A percentile compares a stretch with the other conserved stretches of the same genome.
Evolutionary conservation across 2,329 filamentous ascomycete species (phyloP).

Genomic region (Aspergillus sp.): DNA sequence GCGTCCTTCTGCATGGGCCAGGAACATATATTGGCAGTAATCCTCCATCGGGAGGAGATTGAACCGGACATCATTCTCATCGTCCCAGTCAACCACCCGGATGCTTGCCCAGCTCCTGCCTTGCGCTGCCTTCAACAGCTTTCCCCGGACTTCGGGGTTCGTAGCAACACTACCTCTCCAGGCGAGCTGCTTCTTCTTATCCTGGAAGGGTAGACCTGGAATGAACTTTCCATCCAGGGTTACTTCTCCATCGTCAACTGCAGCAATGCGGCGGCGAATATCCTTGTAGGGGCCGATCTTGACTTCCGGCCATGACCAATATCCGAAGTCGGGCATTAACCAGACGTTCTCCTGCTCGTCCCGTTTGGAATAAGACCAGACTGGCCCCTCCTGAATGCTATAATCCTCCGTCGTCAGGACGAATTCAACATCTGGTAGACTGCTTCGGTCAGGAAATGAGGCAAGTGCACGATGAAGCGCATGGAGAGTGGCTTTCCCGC

Average conservation of each 20-base stretch:
- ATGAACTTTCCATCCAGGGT: slow-evolving; percentile 21
- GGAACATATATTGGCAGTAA: slow-evolving; percentile 58
- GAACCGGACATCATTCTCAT: slow-evolving; percentile 40
- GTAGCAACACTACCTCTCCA: slow-evolving; percentile 52
- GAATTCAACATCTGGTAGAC: slow-evolving; percentile 54
- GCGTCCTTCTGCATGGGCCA: slow-evolving; percentile 56
- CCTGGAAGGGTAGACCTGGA: slow-evolving; percentile 27
- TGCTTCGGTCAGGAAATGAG: slow-evolving; percentile 39
- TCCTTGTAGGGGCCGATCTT: slow-evolving; percentile 49
- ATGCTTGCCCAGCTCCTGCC: slow-evolving; percentile 53
- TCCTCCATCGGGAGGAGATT: slow-evolving; percentile 54
- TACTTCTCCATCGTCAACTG: slow-evolving; percentile 37
- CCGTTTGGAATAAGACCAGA: slow-evolving; percentile 50
- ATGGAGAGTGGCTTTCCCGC: slow-evolving; percentile 48
- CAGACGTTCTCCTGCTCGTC: slow-evolving; percentile 46
- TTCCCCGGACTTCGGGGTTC: slow-evolving; percentile 40
- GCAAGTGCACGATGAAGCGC: slow-evolving; percentile 52
- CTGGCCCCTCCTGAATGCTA: slow-evolving; percentile 32
- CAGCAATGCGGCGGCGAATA: slow-evolving; percentile 41
- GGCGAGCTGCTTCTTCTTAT: slow-evolving; percentile 50
- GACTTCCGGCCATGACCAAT: slow-evolving; percentile 56
- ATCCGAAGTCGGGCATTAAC: slow-evolving; percentile 58
- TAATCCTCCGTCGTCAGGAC: slow-evolving; percentile 52
- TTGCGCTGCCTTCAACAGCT: slow-evolving; percentile 41
- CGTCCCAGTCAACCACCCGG: slow-evolving; percentile 44